Base-by-base conservation (phyloP, 495 filamentous ascomycete species). In the Talaromyces thailandensis region DNA sequence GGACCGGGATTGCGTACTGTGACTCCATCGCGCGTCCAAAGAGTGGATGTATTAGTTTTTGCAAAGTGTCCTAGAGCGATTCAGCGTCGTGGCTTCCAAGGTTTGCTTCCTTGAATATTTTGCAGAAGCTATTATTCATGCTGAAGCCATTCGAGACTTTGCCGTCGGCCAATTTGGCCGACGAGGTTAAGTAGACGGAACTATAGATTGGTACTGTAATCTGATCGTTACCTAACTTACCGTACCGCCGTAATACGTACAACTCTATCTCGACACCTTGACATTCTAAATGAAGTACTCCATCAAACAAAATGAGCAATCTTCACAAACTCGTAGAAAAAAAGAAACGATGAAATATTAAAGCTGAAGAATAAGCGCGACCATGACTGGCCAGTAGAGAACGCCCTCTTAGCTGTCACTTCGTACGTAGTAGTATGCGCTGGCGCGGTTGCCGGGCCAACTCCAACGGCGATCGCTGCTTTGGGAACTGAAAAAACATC, bases 81-180 rank as follows among this genome's bases (percentile, higher is more conserved):
- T 32, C 31, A 32, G 6, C 6, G 8, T 32, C 31, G 26, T 3
- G 2, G 26, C 26, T 28, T 6, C n/a, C n/a, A n/a, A n/a, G n/a
- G n/a, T n/a, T n/a, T n/a, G n/a, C n/a, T n/a, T n/a, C n/a, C n/a
- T n/a, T n/a, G n/a, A n/a, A n/a, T n/a, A 31, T 31, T 11, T 35
- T 11, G 31, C 9, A 35, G 9, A 3, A 35, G 12, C 9, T 11
- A 11, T n/a, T n/a, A 35, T 35, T 35, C 31, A 11, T 24, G 24
- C 24, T n/a, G 50, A 21, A 25, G 24, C 48, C n/a, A 21, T 23
- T 3, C 2, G 24, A 8, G 9, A 21, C 48, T 51, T 18, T 24
- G 37, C 32, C 25, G 12, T 32, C 59, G 59, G 59, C 59, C 43
- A 61, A 61, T 14, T 61, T 61, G n/a, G 59, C 59, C 59, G 58